Base-by-base conservation (phyloP, 331 rosid species). In the Prunus yedoensis region DNA sequence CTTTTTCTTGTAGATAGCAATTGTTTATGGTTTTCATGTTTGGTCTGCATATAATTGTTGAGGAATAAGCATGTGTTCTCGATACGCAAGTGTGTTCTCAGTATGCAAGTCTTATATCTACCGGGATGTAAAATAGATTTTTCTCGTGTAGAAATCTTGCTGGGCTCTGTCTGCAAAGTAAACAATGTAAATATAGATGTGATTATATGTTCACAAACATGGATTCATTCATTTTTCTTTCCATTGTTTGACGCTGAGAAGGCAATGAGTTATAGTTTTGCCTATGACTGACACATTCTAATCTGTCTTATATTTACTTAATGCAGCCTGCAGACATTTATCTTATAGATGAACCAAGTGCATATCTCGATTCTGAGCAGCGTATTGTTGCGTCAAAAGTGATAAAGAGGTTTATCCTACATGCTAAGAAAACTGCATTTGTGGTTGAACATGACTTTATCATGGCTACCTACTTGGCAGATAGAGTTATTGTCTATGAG, bases 391-490 rank as follows among this genome's bases (percentile, higher is more conserved):
- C 99, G 61, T 91, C 97, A 4, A 95, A 95, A 89, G 99, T 95
- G 74, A 95, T 95, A 3, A 95, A 90, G 88, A 95, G 99, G 82
- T 95, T 92, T 79, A 95, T 95, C 77, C 96, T 90, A 77, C 99
- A 95, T 74, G 94, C 97, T 43, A 95, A 95, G 95, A 95, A 95
- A 81, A 95, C 99, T 2, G 99, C 99, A 15, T 92, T 95, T 59
- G 93, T 95, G 58, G 97, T 95, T 10, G 99, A 95, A 82, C 99
- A 95, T 8, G 99, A 92, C 86, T 92, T 95, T 81, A 92, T 95
- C 57, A 95, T 95, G 97, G 99, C 99, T 70, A 92, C 97, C 21
- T 95, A 95, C 87, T 90, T 95, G 80, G 99, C 99, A 25, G 99
- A 95, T 72, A 83, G 99, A 79, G 99, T 95, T 57, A 95, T 95